Evolutionary conservation across 306 rosid species (phyloP), one percentile per base, ranked within the genome.

Genomic region (Crataegus laevigata): DNA sequence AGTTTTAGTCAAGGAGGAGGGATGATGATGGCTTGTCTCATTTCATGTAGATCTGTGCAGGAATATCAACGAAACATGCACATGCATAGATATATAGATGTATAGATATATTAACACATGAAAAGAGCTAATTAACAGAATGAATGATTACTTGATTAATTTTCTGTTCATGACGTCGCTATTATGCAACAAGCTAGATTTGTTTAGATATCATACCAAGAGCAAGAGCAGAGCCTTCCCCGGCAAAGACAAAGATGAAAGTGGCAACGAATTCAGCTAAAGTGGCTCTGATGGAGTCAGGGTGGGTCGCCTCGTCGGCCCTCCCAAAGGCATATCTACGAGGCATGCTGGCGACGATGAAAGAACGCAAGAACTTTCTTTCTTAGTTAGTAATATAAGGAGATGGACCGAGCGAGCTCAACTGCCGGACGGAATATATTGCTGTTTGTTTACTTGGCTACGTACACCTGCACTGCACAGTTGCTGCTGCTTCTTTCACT

Each of bases 201-300:
- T n/a, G 14, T 29, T 59, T 3, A 36, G 11, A 0, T 25, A 80
- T 45, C 83, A 25, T 65, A 89, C 99, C 91, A 34, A 92, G 84
- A 62, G 96, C 96, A 26, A 94, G 97, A 68, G 89, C 51, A n/a
- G 96, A 89, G 91, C 99, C 99, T 90, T 92, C 96, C 66, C 93
- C 97, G 19, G 96, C 96, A 69, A 94, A 94, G 67, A 94, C 99
- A 71, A 90, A 94, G 85, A 94, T 85, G 85, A 86, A 78, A 69
- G 96, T 94, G 43, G 99, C 85, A 11, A 87, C 72, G 67, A 94
- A 90, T 85, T 94, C 99, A 60, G 96, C 96, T 58, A 94, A 68
- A 66, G 96, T 43, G 21, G 97, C 99, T 82, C 99, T 87, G 71
- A 94, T 77, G 84, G 99, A 89, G 75, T 94, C 99, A 0, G 99